Base-by-base conservation (phyloP, 1,284 basidiomycete species). In the Sphaerobolus stellatus region DNA sequence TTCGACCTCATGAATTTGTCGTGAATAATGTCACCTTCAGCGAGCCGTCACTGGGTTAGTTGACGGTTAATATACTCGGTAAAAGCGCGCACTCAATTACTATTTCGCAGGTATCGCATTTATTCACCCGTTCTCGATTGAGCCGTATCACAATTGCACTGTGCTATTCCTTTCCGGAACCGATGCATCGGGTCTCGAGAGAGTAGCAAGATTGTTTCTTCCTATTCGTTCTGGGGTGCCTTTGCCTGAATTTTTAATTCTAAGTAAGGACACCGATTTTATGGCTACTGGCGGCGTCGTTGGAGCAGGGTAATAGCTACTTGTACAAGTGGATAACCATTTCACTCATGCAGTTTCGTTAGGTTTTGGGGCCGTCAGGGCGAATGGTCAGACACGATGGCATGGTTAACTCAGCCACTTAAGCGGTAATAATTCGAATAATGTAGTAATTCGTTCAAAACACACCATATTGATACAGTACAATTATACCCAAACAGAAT, bases 201-300 rank as follows among this genome's bases (percentile, higher is more conserved):
- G 82, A 47, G 81, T 79, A 0, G 67, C 79, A 1, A 77, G 87
- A 30, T 71, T 92, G n/a, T 86, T 54, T 20, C 36, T 93, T 61
- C 91, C 92, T 1, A 79, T 89, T 22, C 81, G 92, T 11, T 94
- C 90, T 0, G 91, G 90, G 4, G 74, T 92, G 5, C 67, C 81
- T 8, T 72, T 79, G 1, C 89, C 91, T 1, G 88, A 91, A 63
- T 94, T 90, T 88, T 64, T 89, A 2, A 74, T 92, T 16, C 71
- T 84, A 2, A 78, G 80, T 7, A 66, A 70, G 2, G 66, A 71
- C 8, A 74, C 80, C 11, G 84, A 85, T 61, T 67, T 62, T 48
- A 69, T 79, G 18, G 89, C 85, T 9, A 82, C 86, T 13, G 88
- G 80, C 11, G 91, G 87, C 1, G 71, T 92, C n/a, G 66, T 80